Conservation (phyloP, 306 rosid species). For the Rosa lucieae region DNA sequence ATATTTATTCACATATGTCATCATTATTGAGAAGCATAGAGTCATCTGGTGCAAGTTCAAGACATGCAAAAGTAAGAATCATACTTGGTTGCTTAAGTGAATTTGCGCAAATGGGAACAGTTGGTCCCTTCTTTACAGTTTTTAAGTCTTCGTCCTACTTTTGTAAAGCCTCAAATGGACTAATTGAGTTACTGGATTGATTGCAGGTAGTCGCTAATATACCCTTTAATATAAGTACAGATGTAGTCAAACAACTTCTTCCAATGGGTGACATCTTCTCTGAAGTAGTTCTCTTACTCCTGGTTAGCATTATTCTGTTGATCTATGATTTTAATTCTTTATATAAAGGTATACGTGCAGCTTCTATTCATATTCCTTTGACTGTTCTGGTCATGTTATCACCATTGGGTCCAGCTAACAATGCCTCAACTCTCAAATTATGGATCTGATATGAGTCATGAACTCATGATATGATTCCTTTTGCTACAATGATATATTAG, state of each 20-base stretch:
- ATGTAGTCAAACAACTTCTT: constrained; percentile 78
- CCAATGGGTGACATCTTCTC: constrained; percentile 72
- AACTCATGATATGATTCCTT: not conserved
- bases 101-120: not conserved
- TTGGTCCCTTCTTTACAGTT: not conserved
- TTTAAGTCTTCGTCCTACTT: not conserved
- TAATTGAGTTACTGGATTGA: constrained; percentile 10
- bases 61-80: constrained; percentile 67
- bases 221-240: constrained; percentile 84
- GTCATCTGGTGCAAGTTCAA: constrained; percentile 37
- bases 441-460: not conserved
- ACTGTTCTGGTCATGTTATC: not conserved
- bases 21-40: constrained; percentile 44
- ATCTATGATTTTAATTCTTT: not conserved
- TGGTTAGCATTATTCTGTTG: constrained; percentile 42
- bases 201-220: constrained; percentile 83
- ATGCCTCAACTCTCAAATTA: not conserved
- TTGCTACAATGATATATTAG: constrained; percentile 17
- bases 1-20: constrained; percentile 59
- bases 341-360: not conserved
- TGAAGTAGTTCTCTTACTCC: constrained; percentile 55
- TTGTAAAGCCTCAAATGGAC: not conserved
- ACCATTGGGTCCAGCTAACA: not conserved
- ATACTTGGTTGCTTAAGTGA: constrained; percentile 15
- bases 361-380: not conserved